Base-by-base conservation (phyloP, 2,329 filamentous ascomycete species). In the Hymenoscyphus infarciens region DNA sequence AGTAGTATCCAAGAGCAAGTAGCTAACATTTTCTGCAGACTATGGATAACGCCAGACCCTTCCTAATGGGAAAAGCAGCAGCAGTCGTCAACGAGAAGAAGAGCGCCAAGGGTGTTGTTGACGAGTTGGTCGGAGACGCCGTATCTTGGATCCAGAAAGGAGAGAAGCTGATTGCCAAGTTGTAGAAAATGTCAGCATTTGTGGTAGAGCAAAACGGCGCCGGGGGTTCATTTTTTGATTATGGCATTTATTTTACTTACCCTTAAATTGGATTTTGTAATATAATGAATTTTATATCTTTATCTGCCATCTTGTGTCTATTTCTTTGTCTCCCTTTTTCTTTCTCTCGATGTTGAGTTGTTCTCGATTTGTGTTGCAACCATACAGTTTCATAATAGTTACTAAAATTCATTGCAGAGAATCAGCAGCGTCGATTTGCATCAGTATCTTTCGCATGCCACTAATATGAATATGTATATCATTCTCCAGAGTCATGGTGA, bases 31-130 rank as follows among this genome's bases (percentile, higher is more conserved):
- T 15, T 5, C 13, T 16, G 60, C 27, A 98, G 49, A 85, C 89
- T 38, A 87, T 99, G 80, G 95, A 98, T 76, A 92, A 95, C 75
- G 93, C 92, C 73, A 85, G 92, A 63, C 93, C 93, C 15, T 96
- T 87, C 82, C 79, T 97, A 71, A 99, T 99, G 95, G 95, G 95
- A 77, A 96, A 98, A 84, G 94, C 91, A 65, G 90, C 95, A 42
- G 94, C 95, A 31, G 91, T 97, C 35, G 90, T 95, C 62, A 95
- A 94, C 74, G 92, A 98, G 80, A 90, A 88, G 82, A 96, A 96
- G 87, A 81, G 84, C 45, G 95, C 95, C 66, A 96, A 93, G 84
- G 90, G 78, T 19, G 94, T 99, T 65, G 89, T 99, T 45, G 95
- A 99, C 74, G 95, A 99, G 81, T 89, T 99, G 71, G 90, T 99